Evolutionary conservation across 1,284 basidiomycete genomes (phyloP).

Genomic region (Phellopilus nigrolimitatus): DNA sequence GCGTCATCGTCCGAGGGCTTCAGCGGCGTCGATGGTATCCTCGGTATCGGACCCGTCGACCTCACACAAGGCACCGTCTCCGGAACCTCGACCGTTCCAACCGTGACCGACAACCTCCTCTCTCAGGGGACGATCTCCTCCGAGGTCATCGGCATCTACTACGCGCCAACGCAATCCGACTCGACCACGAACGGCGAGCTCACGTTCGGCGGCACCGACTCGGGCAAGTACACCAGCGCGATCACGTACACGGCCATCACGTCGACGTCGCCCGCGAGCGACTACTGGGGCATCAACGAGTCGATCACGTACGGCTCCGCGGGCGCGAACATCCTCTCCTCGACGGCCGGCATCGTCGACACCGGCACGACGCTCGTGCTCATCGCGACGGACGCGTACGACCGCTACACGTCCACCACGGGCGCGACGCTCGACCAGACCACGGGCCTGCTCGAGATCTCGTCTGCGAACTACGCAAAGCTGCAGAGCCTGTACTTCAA

Average conservation of each 20-base stretch:
- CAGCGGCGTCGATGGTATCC: conserved; percentile 45
- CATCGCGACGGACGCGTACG: conserved; percentile 21
- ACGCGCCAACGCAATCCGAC: conserved; percentile 37
- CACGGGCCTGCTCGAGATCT: conserved; percentile 20
- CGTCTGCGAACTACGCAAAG: conserved; percentile 2
- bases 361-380: conserved; percentile 23
- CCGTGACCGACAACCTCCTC: too few relatives aligned
- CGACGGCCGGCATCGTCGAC: too few relatives aligned
- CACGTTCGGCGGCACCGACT: conserved; percentile 43
- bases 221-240: conserved; percentile 35
- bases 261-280: conserved; percentile 24
- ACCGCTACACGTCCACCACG: conserved; percentile 16
- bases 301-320: too few relatives aligned
- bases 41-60: conserved; percentile 38
- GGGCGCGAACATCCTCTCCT: too few relatives aligned
- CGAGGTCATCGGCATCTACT: conserved; percentile 45
- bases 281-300: conserved; percentile 37
- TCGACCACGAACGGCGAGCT: conserved; percentile 29
- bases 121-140: conserved; percentile 33
- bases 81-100: conserved; percentile 31
- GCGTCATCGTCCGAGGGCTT: conserved; percentile 38
- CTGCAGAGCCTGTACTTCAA: conserved; percentile 23
- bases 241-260: conserved; percentile 12
- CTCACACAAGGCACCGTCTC: conserved; percentile 25
- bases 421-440: conserved; percentile 19